Conservation (phyloP, 139 green algal genomes). For the Coelastrella sp. region DNA sequence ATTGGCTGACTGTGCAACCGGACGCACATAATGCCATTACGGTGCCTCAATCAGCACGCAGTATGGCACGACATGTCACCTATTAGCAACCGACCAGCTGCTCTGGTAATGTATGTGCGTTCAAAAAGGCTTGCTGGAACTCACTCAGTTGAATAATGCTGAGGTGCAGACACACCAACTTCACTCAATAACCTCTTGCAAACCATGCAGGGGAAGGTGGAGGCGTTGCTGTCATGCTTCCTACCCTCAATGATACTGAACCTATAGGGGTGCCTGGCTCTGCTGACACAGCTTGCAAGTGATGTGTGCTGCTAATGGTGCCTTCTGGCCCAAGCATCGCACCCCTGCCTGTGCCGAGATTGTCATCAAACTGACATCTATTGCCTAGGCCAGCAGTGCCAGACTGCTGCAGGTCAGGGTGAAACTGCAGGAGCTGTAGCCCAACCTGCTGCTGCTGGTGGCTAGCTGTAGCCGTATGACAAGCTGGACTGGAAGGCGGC, state of each 20-base stretch:
- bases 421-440: neutral
- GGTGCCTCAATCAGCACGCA: too few species aligned
- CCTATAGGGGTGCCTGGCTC: neutral
- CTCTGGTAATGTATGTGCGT: too few species aligned
- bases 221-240: neutral
- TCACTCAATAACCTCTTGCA: neutral
- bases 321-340: neutral
- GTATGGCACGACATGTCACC: too few species aligned
- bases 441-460: conserved; percentile 5
- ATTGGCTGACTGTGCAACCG: too few species aligned
- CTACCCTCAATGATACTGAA: neutral
- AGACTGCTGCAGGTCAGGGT: neutral
- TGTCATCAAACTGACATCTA: too few species aligned
- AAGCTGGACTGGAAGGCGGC: neutral
- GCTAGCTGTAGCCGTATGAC: neutral
- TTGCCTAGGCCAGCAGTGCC: too few species aligned
- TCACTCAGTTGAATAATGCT: too few species aligned
- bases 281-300: neutral
- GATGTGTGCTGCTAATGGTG: neutral
- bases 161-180: too few species aligned
- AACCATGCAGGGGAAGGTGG: neutral
- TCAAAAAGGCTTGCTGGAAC: too few species aligned
- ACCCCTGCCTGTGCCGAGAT: neutral
- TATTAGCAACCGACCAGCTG: too few species aligned
- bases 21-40: too few species aligned